Conservation (phyloP, 257 asterid genomes). For the Nemophila menziesii region DNA sequence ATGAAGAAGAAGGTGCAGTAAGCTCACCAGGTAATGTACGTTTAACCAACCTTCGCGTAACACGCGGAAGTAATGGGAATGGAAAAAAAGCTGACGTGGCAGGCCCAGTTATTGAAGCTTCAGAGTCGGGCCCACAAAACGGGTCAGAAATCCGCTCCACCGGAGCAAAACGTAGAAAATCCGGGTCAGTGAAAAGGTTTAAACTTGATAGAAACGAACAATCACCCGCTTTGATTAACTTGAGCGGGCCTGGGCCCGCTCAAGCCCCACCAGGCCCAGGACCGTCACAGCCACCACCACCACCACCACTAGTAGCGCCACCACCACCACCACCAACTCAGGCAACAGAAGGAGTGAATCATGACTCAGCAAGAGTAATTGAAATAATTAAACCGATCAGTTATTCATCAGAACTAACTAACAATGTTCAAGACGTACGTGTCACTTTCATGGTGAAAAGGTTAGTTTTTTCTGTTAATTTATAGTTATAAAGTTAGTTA, state of each 20-base stretch:
- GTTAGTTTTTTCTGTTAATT: too few species aligned
- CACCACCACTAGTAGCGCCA: too few species aligned
- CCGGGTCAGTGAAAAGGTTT: conserved; percentile 72
- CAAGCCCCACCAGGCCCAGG: conserved; percentile 21
- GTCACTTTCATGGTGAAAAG: conserved; percentile 67
- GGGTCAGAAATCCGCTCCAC: conserved; percentile 42
- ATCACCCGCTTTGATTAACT: conserved; percentile 14
- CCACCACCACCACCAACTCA: too few species aligned
- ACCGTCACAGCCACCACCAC: too few species aligned
- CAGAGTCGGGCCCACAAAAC: too few species aligned
- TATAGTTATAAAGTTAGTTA: too few species aligned
- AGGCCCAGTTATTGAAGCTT: too few species aligned
- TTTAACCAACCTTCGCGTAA: too few species aligned
- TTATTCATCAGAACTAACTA: conserved; percentile 40
- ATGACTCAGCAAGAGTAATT: conserved; percentile 23
- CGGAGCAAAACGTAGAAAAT: conserved; percentile 73
- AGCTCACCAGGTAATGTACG: conserved; percentile 23
- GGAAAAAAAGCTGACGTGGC: conserved; percentile 28
- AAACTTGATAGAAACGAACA: conserved; percentile 36
- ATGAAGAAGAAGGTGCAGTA: conserved; percentile 14
- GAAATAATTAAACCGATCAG: conserved; percentile 57
- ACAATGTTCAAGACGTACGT: conserved; percentile 45
- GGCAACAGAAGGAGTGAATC: conserved; percentile 18
- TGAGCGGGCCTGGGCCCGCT: conserved; percentile 10
- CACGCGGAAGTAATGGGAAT: conserved; percentile 16